These are phyloP conservation scores for Clarkia xantiana DNA, from an alignment of 345 rosid species.

Conservation along the genomic window DNA sequence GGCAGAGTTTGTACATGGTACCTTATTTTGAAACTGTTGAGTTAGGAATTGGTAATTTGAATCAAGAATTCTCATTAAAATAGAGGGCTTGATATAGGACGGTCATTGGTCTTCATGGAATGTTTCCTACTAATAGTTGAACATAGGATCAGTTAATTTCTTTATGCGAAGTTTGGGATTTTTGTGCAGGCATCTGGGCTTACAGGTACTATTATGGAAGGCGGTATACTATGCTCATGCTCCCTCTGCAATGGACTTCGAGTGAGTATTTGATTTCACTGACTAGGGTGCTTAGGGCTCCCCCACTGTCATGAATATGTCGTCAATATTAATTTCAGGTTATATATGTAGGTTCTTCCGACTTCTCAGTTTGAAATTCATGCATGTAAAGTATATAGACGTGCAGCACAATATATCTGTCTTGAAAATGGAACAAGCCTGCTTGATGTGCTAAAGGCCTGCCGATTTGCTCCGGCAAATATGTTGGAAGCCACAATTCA, in stretches of 20 bases:
- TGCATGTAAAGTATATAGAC: slow-evolving; percentile 81
- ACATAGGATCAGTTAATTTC: background rate
- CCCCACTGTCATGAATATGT: slow-evolving; percentile 7
- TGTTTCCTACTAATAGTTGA: no score
- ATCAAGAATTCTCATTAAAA: background rate
- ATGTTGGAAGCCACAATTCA: slow-evolving; percentile 57
- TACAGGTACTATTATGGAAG: slow-evolving; percentile 75
- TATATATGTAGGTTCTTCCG: slow-evolving; percentile 54
- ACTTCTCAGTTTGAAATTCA: slow-evolving; percentile 98
- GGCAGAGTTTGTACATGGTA: no score
- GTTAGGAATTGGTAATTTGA: no score
- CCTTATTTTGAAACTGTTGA: no score
- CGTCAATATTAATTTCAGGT: slow-evolving; percentile 7
- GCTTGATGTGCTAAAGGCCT: slow-evolving; percentile 74
- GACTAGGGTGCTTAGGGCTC: slow-evolving; percentile 3
- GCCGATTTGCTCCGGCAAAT: slow-evolving; percentile 64
- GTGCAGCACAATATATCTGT: slow-evolving; percentile 91
- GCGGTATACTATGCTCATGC: slow-evolving; percentile 88
- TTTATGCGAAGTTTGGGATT: slow-evolving; percentile 10
- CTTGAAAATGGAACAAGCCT: slow-evolving; percentile 98
- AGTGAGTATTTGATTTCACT: slow-evolving; percentile 28
- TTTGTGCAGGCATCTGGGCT: slow-evolving; percentile 70
- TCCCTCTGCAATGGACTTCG: slow-evolving; percentile 61
- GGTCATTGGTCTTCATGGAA: no score
- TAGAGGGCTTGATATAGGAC: background rate